Evolutionary conservation across 108 stramenopile genomes (phyloP).

Genomic region (Parietichytrium sp.): DNA sequence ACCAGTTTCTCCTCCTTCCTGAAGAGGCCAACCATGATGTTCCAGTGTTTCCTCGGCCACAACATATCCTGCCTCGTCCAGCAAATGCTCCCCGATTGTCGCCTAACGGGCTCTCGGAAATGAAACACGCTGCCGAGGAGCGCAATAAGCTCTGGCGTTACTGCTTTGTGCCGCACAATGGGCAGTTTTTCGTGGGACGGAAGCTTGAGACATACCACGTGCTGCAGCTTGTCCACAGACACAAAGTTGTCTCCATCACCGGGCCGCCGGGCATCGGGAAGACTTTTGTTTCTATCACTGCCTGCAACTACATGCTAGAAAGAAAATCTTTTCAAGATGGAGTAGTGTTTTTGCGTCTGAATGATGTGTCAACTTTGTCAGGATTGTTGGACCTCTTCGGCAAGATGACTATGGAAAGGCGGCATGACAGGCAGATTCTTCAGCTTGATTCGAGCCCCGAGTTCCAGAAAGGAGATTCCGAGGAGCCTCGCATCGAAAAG

Average conservation of each 20-base stretch:
- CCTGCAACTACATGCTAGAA: conserved; percentile 70
- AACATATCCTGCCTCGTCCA: background rate
- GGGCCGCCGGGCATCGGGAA: conserved; percentile 75
- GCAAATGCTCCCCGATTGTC: background rate
- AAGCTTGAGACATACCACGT: conserved; percentile 75
- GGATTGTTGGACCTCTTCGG: conserved; percentile 17
- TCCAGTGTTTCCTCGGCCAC: conserved; percentile 62
- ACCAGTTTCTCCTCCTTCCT: conserved; percentile 78
- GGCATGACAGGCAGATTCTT: background rate
- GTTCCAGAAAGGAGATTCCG: background rate
- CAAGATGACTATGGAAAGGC: background rate
- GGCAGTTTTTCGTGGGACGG: conserved; percentile 75
- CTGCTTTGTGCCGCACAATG: conserved; percentile 55
- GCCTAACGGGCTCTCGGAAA: conserved; percentile 13
- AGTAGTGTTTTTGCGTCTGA: background rate
- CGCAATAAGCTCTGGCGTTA: conserved; percentile 36
- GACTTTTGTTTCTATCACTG: conserved; percentile 63
- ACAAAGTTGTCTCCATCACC: conserved; percentile 68
- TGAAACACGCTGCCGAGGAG: conserved; percentile 66
- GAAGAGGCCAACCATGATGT: conserved; percentile 77
- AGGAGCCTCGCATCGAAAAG: background rate
- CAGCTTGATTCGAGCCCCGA: background rate
- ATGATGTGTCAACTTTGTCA: background rate
- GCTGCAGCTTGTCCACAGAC: conserved; percentile 56
- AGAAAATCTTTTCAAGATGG: background rate